A percentile compares a stretch with the other conserved stretches of the same genome.
phyloP scores from a whole-genome alignment of 2,329 filamentous ascomycete genomes.

The Xylariomycetidae sp. region DNA sequence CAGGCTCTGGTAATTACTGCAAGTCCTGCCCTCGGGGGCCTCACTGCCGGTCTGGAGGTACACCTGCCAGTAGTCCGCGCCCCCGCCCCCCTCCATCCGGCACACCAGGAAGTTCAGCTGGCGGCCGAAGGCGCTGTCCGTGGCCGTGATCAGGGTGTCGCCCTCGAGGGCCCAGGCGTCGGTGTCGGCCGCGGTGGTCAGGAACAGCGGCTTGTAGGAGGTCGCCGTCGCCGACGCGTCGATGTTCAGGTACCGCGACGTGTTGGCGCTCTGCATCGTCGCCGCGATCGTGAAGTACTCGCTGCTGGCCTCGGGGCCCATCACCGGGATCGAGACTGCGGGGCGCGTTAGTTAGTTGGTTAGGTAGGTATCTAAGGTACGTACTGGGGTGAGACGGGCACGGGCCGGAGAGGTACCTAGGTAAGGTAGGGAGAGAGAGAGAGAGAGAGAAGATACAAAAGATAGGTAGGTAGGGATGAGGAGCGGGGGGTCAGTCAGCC shows the following conservation, averaged over 20 bases:
- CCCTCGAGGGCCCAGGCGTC: slow-evolving; percentile 45
- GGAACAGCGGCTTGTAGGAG: slow-evolving; percentile 46
- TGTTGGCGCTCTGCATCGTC: slow-evolving; percentile 44
- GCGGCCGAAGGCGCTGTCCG: slow-evolving; percentile 18
- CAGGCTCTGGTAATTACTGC: slow-evolving; percentile 49
- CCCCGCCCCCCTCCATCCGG: slow-evolving; percentile 28
- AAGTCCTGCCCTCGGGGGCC: slow-evolving; percentile 40
- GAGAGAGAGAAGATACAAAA: slow-evolving; percentile 1
- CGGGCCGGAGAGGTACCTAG: slow-evolving; percentile 3
- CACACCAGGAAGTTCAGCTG: slow-evolving; percentile 48
- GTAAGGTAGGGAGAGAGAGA: slow-evolving; percentile 4
- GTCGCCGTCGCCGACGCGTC: slow-evolving; percentile 35
- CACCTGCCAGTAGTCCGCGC: slow-evolving; percentile 39
- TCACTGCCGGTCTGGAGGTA: slow-evolving; percentile 48
- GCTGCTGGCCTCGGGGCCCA: slow-evolving; percentile 43
- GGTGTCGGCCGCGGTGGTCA: slow-evolving; percentile 32
- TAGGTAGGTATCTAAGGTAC: not conserved
- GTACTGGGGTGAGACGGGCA: not conserved
- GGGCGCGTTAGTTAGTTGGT: not conserved
- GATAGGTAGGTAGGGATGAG: too few species aligned
- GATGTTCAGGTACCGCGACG: slow-evolving; percentile 42
- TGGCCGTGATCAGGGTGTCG: slow-evolving; percentile 22
- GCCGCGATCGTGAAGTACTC: slow-evolving; percentile 44
- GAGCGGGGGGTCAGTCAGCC: too few species aligned
- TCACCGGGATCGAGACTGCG: slow-evolving; percentile 36